Conservation (phyloP, 768 basidiomycete genomes). For the Tulasnella sp. region DNA sequence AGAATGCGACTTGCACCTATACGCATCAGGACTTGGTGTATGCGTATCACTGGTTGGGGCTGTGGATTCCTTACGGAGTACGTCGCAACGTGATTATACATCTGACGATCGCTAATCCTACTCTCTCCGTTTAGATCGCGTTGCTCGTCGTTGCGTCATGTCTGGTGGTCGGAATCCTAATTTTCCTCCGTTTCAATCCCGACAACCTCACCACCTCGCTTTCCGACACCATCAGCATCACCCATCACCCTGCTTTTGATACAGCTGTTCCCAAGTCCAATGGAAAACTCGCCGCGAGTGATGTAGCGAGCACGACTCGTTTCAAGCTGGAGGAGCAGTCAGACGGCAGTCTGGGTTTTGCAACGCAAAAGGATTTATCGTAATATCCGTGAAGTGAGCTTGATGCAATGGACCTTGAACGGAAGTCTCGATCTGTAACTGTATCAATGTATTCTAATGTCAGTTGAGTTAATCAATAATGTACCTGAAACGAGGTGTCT, state of each 20-base stretch:
- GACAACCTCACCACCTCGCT: conserved; percentile 31
- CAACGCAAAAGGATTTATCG: background rate
- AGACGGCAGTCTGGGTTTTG: background rate
- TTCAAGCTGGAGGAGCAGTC: background rate
- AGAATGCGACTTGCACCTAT: background rate
- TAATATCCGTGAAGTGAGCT: background rate
- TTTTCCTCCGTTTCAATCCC: background rate
- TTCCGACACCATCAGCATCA: background rate
- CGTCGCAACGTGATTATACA: background rate
- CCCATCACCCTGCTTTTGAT: background rate
- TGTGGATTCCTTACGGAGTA: background rate
- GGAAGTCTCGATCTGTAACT: no score
- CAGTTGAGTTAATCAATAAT: no score
- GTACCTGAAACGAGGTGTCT: no score
- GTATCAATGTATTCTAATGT: no score
- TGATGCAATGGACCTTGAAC: no score
- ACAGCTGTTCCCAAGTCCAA: background rate
- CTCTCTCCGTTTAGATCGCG: background rate
- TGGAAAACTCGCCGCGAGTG: background rate
- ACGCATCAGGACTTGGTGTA: background rate
- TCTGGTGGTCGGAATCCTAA: background rate
- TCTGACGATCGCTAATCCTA: background rate
- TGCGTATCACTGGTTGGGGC: background rate
- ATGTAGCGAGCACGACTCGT: background rate
- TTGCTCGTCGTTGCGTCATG: background rate